phyloP scores from a whole-genome alignment of 495 filamentous ascomycete genomes.

The Podospora sp. region DNA sequence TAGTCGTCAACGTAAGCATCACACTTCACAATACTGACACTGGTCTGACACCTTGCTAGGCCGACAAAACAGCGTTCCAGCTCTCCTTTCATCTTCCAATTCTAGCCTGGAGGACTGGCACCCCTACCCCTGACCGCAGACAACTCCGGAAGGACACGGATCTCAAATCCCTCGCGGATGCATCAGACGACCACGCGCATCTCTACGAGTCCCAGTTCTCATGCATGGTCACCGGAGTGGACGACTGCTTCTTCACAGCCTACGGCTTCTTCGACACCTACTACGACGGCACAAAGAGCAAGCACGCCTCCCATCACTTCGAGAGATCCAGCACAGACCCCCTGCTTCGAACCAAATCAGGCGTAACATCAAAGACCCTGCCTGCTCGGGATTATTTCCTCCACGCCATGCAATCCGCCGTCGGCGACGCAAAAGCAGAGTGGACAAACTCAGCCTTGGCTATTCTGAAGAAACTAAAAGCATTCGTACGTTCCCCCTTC shows the following conservation, averaged over 20 bases:
- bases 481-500: conserved; percentile 11
- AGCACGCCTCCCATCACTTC: conserved; percentile 16
- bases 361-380: neutral
- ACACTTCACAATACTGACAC: neutral
- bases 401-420: conserved; percentile 13
- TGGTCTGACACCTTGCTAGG: neutral
- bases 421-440: conserved; percentile 19
- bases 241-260: conserved; percentile 24
- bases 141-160: conserved; percentile 7
- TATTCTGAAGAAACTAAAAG: conserved; percentile 17
- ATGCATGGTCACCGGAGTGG: conserved; percentile 23
- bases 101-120: conserved; percentile 18
- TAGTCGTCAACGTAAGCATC: conserved; percentile 13
- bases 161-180: neutral
- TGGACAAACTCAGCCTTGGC: conserved; percentile 19
- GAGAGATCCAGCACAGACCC: conserved; percentile 13
- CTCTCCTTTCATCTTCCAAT: neutral
- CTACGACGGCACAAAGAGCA: conserved; percentile 24
- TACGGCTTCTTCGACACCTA: conserved; percentile 31
- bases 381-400: conserved; percentile 28
- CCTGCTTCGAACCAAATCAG: conserved; percentile 4
- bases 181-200: neutral
- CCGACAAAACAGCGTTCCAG: neutral
- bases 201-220: conserved; percentile 29
- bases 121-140: neutral